Percentiles rank a stretch among this genome's conserved stretches.
These are phyloP conservation scores for Thraustotheca clavata DNA, from an alignment of 352 stramenopile species.

Conservation along the genomic window DNA sequence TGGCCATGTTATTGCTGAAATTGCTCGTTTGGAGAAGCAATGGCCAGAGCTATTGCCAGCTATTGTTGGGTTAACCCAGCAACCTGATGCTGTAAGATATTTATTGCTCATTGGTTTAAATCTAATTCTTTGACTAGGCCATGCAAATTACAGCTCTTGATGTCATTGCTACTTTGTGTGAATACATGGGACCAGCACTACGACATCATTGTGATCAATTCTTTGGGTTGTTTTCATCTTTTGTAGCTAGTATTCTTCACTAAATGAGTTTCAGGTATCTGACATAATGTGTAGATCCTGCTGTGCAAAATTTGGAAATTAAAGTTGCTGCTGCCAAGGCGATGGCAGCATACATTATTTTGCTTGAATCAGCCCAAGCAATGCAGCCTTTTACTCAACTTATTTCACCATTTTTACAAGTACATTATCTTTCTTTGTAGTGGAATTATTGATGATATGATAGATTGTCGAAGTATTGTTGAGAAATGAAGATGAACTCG, in stretches of 20 bases:
- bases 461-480: conserved; percentile 66
- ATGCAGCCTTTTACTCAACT: conserved; percentile 60
- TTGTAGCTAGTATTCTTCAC: conserved; percentile 8
- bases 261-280: conserved; percentile 38
- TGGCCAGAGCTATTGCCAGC: conserved; percentile 67
- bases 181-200: conserved; percentile 58
- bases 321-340: conserved; percentile 69
- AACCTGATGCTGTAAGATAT: conserved; percentile 37
- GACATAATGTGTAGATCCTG: conserved; percentile 56
- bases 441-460: background rate
- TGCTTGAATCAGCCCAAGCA: conserved; percentile 60
- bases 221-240: conserved; percentile 7
- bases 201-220: conserved; percentile 53
- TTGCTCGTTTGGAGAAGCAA: conserved; percentile 46
- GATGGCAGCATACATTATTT: conserved; percentile 57
- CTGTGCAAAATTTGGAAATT: conserved; percentile 34
- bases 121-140: background rate
- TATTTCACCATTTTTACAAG: conserved; percentile 57
- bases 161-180: conserved; percentile 59
- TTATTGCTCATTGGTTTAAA: background rate
- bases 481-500: conserved; percentile 44
- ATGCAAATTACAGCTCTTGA: conserved; percentile 72
- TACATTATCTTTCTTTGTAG: conserved; percentile 23
- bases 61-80: conserved; percentile 49
- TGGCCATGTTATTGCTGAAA: conserved; percentile 61